These are phyloP conservation scores for Lineolata rhizophorae DNA, from an alignment of 495 filamentous ascomycete species.

Conservation along the genomic window DNA sequence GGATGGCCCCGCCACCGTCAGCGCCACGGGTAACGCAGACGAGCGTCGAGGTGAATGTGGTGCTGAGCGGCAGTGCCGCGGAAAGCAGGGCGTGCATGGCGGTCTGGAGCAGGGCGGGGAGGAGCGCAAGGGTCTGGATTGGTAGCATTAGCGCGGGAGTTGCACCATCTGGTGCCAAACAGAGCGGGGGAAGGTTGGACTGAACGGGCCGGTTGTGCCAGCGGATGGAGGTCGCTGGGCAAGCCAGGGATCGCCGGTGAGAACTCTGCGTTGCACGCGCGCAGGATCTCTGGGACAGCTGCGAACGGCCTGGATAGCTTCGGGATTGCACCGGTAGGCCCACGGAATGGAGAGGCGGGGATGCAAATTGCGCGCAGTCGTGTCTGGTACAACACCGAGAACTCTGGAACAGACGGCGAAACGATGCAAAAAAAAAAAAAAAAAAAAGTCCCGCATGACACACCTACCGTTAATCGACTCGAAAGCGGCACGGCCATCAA, in stretches of 20 bases:
- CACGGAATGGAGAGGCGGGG: too few species aligned
- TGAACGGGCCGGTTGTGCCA: background rate
- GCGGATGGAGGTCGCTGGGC: background rate
- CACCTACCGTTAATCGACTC: background rate
- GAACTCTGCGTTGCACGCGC: too few species aligned
- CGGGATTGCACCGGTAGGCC: too few species aligned
- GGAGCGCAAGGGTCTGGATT: conserved; percentile 43
- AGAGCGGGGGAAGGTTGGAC: background rate
- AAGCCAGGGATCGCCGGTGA: background rate
- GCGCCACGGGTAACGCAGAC: conserved; percentile 30
- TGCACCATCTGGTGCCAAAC: background rate
- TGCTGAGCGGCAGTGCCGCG: conserved; percentile 49
- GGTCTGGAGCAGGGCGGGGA: conserved; percentile 56
- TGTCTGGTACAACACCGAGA: background rate
- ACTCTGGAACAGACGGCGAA: too few species aligned
- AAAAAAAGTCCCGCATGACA: too few species aligned
- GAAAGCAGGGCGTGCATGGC: conserved; percentile 52
- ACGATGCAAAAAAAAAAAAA: too few species aligned
- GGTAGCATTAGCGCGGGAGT: background rate
- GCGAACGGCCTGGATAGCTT: too few species aligned
- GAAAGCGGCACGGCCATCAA: conserved; percentile 1
- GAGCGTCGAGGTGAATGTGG: conserved; percentile 40
- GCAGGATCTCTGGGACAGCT: too few species aligned
- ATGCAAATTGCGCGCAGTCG: background rate
- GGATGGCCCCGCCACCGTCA: conserved; percentile 22